Percentiles rank a stretch among this genome's conserved stretches.
Evolutionary conservation across 148 eudicot genomes (phyloP).

Genomic region (Mesembryanthemum crystallinum): DNA sequence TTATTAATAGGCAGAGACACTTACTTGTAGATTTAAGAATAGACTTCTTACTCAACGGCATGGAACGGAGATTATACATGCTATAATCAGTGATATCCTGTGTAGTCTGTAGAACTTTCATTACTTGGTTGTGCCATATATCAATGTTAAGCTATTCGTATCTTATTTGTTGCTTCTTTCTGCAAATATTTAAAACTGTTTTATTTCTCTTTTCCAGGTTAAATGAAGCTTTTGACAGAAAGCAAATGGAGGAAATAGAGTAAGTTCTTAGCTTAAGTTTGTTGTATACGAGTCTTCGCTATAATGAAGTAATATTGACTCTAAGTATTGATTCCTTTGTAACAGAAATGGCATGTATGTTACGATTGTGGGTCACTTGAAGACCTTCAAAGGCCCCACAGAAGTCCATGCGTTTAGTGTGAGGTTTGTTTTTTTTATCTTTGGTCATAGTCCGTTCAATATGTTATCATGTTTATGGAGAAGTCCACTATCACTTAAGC

Average conservation of each 20-base stretch:
- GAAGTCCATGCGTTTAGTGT: constrained; percentile 68
- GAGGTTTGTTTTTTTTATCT: constrained; percentile 41
- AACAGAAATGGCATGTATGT: constrained; percentile 75
- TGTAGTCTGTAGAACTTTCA: no score
- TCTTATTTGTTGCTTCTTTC: neutral
- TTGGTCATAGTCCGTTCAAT: neutral
- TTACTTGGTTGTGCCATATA: neutral
- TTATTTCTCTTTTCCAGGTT: constrained; percentile 42
- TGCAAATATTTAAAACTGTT: neutral
- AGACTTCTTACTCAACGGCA: no score
- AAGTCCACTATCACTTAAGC: neutral
- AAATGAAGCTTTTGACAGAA: constrained; percentile 66
- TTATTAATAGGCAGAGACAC: neutral
- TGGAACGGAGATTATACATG: no score
- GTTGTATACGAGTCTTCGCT: neutral
- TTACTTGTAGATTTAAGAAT: neutral
- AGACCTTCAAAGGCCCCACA: constrained; percentile 58
- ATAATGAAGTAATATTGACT: neutral
- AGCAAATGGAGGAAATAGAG: constrained; percentile 72
- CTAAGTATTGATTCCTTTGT: constrained; percentile 8
- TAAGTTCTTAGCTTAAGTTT: constrained; percentile 35
- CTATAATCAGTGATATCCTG: no score
- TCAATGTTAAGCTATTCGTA: no score
- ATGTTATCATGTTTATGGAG: neutral
- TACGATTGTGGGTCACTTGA: constrained; percentile 67